These are phyloP conservation scores for Elaeis oleifera DNA, from an alignment of 202 grass and related monocot genomes.

Conservation along the genomic window DNA sequence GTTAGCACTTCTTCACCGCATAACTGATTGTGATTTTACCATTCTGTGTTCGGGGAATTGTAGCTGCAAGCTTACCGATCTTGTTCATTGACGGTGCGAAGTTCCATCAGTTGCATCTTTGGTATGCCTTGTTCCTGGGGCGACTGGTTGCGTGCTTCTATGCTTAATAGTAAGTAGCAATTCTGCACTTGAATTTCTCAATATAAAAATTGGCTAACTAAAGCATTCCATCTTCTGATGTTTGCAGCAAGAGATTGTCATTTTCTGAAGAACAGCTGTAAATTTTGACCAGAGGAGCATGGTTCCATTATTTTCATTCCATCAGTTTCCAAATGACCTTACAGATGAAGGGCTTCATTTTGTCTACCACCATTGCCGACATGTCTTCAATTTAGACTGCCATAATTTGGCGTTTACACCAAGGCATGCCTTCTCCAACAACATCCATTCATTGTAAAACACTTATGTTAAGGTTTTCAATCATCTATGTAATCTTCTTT, in stretches of 20 bases:
- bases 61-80: conserved; percentile 91
- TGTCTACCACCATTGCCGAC: too few relatives aligned
- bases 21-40: neutral
- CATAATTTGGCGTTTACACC: too few relatives aligned
- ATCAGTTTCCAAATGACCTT: too few relatives aligned
- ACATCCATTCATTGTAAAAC: too few relatives aligned
- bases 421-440: too few relatives aligned
- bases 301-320: too few relatives aligned
- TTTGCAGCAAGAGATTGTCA: conserved; percentile 85
- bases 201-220: neutral
- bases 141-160: conserved; percentile 63
- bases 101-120: conserved; percentile 68
- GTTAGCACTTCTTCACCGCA: neutral
- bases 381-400: too few relatives aligned
- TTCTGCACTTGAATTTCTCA: conserved; percentile 8
- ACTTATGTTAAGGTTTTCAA: too few relatives aligned
- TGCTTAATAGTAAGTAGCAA: conserved; percentile 82
- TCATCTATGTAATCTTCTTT: too few relatives aligned
- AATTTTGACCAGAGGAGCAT: conserved; percentile 11
- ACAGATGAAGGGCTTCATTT: too few relatives aligned
- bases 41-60: conserved; percentile 12
- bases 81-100: conserved; percentile 81
- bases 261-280: conserved; percentile 77
- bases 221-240: conserved; percentile 8
- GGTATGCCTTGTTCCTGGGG: conserved; percentile 89